phyloP scores from a whole-genome alignment of 2,329 filamentous ascomycete species.

The Epichloe scottii region DNA sequence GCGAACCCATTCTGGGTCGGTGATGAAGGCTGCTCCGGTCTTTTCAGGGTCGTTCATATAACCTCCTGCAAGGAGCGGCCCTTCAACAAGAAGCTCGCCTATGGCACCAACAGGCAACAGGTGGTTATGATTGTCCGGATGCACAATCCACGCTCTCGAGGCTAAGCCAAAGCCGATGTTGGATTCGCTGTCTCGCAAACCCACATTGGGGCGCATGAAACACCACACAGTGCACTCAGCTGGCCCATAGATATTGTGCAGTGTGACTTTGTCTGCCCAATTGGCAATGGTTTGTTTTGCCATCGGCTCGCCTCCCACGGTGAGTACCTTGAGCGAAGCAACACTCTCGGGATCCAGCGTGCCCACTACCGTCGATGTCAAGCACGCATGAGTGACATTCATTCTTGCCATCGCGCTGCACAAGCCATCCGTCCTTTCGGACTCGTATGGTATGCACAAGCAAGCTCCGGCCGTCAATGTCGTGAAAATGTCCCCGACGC shows the following conservation, averaged over 20 bases:
- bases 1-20: background rate
- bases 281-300: background rate
- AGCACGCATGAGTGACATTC: background rate
- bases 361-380: background rate
- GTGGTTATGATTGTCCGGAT: background rate
- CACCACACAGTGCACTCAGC: background rate
- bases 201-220: too few species aligned
- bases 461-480: background rate
- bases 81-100: constrained; percentile 4
- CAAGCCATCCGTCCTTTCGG: background rate
- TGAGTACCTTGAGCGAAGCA: background rate
- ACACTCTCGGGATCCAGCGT: background rate
- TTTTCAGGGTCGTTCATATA: background rate
- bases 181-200: too few species aligned
- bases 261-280: background rate
- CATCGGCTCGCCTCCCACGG: background rate
- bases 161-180: too few species aligned
- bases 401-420: background rate
- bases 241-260: background rate
- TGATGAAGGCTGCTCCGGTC: background rate
- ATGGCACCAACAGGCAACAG: background rate
- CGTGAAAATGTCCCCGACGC: background rate
- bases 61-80: background rate
- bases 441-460: background rate
- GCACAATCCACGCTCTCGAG: background rate